Evolutionary conservation across 225 moss, liverwort and hornwort genomes (phyloP), one percentile per base, ranked within the genome.

Genomic region (Anthoceros angustus): DNA sequence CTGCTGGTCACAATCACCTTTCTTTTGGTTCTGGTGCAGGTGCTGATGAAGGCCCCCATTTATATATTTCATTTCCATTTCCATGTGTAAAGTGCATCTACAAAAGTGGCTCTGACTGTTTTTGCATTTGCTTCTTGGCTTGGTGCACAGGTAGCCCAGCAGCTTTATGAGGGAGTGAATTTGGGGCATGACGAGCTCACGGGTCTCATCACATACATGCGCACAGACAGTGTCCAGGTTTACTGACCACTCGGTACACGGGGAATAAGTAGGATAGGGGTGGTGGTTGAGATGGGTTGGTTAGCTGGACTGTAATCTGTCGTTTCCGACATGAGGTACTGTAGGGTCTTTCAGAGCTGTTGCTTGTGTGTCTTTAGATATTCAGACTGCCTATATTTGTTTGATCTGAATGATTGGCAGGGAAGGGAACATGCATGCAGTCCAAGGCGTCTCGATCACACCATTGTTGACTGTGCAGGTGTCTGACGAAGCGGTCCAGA

Each of bases 191-290:
- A 84, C 64, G 95, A 98, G 72, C 84, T 83, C 63, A 92, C 80
- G 39, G 95, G 95, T 64, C 85, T 98, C 32, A 92, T 98, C 60
- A 92, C 95, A 8, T 98, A 98, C 70, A 89, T 98, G 95, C 83
- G 95, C 61, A 98, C 95, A 61, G 95, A 98, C 79, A 84, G 95
- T 74, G 87, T 89, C 65, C 91, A 92, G 91, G 95, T 91, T 50
- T 43, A 64, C 73, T 21, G 42, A 63, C 14, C 48, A 9, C 11
- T 40, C 46, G 32, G 32, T 67, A 42, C 45, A 45, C 43, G 43
- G 10, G 40, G 42, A 64, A 64, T 25, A 43, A 38, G 25, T 23
- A 38, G 25, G 39, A 14, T 23, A 10, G 23, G 14, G 43, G 38
- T 64, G 63, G 2, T 26, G 38, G 2, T 26, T 21, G 25, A 64